Percentiles rank a stretch among this genome's conserved stretches.
phyloP scores from a whole-genome alignment of 2,329 filamentous ascomycete genomes.

The Nannizzia gypsea region DNA sequence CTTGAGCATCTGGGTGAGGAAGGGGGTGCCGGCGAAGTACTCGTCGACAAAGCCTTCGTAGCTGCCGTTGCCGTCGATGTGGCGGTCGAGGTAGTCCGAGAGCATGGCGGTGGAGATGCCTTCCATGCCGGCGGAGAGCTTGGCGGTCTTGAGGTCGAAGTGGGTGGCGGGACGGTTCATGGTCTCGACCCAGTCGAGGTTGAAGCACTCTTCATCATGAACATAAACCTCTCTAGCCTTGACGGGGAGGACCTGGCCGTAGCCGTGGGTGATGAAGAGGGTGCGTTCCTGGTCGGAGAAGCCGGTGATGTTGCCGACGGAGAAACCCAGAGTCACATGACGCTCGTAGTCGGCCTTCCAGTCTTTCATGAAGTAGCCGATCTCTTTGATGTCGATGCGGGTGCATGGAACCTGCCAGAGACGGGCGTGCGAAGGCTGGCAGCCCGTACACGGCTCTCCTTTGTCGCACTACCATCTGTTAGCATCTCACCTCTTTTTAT shows the following conservation, averaged over 20 bases:
- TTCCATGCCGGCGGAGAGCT: conserved; percentile 77
- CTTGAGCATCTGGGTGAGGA: conserved; percentile 92
- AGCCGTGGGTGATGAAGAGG: conserved; percentile 94
- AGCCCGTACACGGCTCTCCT: conserved; percentile 88
- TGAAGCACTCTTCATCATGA: conserved; percentile 82
- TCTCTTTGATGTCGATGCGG: conserved; percentile 96
- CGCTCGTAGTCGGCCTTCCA: conserved; percentile 96
- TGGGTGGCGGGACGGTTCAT: conserved; percentile 61
- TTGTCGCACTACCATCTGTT: conserved; percentile 57
- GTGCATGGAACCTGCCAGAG: conserved; percentile 98
- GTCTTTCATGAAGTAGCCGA: conserved; percentile 97
- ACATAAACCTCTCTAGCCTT: conserved; percentile 91
- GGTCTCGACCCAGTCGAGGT: conserved; percentile 85
- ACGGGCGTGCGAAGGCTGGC: conserved; percentile 87
- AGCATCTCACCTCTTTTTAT: conserved; percentile 7
- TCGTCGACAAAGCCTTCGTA: conserved; percentile 92
- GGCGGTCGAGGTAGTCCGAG: conserved; percentile 86
- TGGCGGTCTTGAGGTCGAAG: conserved; percentile 79
- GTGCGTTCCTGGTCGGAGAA: conserved; percentile 50
- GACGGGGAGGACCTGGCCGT: conserved; percentile 84
- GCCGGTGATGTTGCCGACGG: conserved; percentile 89
- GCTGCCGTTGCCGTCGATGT: conserved; percentile 78
- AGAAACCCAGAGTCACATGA: conserved; percentile 75
- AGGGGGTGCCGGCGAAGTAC: conserved; percentile 90
- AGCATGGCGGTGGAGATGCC: conserved; percentile 71